Evolutionary conservation across 2,329 filamentous ascomycete genomes (phyloP).

Genomic region (Cercospora sojina): DNA sequence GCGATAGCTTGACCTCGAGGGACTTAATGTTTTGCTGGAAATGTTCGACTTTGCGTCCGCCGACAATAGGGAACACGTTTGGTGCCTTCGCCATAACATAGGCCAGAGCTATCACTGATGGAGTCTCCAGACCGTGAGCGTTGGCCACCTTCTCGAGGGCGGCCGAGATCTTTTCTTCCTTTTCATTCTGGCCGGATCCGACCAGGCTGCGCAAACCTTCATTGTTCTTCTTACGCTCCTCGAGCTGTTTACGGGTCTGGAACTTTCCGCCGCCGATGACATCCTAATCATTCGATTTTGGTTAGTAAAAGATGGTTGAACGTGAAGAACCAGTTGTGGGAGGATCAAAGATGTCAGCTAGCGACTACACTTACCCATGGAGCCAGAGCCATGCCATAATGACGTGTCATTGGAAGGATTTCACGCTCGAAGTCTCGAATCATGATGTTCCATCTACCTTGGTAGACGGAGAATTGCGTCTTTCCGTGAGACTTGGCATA

Average conservation of each 20-base stretch:
- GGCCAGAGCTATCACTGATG: constrained; percentile 54
- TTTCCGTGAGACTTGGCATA: constrained; percentile 42
- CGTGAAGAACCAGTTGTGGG: too few species aligned
- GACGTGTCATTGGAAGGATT: constrained; percentile 47
- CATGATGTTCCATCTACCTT: constrained; percentile 45
- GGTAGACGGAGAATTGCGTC: constrained; percentile 40
- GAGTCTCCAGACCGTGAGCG: constrained; percentile 48
- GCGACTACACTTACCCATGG: constrained; percentile 57
- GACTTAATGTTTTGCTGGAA: constrained; percentile 69
- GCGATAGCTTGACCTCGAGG: constrained; percentile 58
- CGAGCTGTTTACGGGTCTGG: constrained; percentile 47
- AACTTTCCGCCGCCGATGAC: constrained; percentile 41
- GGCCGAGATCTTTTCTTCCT: constrained; percentile 54
- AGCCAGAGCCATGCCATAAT: constrained; percentile 48
- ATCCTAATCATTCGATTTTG: constrained; percentile 53
- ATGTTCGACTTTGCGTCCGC: constrained; percentile 68
- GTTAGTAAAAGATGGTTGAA: too few species aligned
- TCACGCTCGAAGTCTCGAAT: constrained; percentile 47
- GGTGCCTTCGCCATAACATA: constrained; percentile 68
- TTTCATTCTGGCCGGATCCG: constrained; percentile 39
- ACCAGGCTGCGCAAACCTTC: constrained; percentile 36
- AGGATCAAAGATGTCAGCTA: too few species aligned
- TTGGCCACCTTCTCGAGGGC: constrained; percentile 61
- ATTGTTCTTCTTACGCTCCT: constrained; percentile 43
- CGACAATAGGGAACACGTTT: constrained; percentile 60